Evolutionary conservation across 129 eudicot species (phyloP).

Genomic region (Lonicera japonica): DNA sequence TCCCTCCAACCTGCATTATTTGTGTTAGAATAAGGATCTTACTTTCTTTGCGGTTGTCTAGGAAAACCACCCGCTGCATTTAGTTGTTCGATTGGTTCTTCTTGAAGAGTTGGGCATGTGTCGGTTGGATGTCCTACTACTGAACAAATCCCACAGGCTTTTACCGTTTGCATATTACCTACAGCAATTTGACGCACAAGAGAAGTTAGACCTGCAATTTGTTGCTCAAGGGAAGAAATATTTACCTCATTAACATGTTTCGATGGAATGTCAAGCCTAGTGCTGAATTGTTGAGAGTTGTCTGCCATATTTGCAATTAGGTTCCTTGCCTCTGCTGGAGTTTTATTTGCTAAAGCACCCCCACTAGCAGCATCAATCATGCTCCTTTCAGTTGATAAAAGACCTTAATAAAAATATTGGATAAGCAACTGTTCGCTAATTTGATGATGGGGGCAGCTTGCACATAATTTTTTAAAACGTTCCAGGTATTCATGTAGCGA

Average conservation of each 20-base stretch:
- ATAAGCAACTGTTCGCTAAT: neutral
- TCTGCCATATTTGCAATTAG: conserved; percentile 3
- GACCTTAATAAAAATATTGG: conserved; percentile 8
- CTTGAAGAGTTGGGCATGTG: neutral
- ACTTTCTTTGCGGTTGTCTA: neutral
- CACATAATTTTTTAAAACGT: no score
- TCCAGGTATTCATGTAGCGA: no score
- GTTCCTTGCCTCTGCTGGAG: neutral
- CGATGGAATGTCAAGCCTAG: neutral
- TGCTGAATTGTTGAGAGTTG: conserved; percentile 6
- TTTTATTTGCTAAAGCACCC: conserved; percentile 14
- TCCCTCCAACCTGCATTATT: neutral
- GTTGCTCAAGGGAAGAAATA: no score
- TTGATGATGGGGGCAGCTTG: conserved; percentile 6
- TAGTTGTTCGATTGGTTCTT: neutral
- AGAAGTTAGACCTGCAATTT: no score
- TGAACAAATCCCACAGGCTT: no score
- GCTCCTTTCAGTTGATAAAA: neutral
- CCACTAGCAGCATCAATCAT: conserved; percentile 6
- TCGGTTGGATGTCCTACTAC: no score
- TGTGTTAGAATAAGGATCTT: no score
- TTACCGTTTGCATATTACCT: no score
- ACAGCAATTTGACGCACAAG: no score
- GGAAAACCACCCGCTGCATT: neutral
- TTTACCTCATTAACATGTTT: no score